Evolutionary conservation across 139 green algal genomes (phyloP).

Genomic region (Micractinium conductrix): DNA sequence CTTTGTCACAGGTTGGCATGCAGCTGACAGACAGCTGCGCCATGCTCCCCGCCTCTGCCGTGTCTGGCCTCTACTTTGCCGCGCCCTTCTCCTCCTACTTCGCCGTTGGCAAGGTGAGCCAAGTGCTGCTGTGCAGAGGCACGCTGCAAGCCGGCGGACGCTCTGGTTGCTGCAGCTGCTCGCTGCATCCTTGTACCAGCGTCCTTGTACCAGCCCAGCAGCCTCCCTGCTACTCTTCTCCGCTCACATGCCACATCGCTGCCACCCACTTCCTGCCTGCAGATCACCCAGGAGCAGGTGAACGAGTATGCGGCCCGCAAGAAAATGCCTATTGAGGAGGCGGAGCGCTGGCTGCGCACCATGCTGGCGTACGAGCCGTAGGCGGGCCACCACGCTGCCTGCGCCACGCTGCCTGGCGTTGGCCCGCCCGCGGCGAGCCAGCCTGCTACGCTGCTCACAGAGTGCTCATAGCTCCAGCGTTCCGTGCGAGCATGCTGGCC

Average conservation of each 20-base stretch:
- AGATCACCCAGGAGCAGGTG: constrained; percentile 92
- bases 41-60: constrained; percentile 94
- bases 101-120: constrained; percentile 91
- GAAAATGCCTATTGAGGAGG: constrained; percentile 81
- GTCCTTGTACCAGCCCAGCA: no score
- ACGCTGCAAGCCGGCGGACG: neutral
- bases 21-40: constrained; percentile 94
- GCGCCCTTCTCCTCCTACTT: constrained; percentile 91
- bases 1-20: constrained; percentile 70
- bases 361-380: constrained; percentile 92
- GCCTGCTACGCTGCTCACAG: no score
- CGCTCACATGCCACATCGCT: no score
- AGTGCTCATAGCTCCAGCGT: no score
- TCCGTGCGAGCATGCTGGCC: no score
- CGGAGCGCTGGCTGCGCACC: constrained; percentile 88
- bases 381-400: neutral
- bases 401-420: no score
- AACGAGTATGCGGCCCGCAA: constrained; percentile 92
- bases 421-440: no score
- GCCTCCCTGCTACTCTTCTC: no score
- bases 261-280: neutral
- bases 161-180: neutral
- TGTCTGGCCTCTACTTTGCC: constrained; percentile 97
- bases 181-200: no score
- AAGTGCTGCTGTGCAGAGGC: neutral